These are phyloP conservation scores for Spergularia marina DNA, from an alignment of 148 eudicot genomes.

Conservation along the genomic window DNA sequence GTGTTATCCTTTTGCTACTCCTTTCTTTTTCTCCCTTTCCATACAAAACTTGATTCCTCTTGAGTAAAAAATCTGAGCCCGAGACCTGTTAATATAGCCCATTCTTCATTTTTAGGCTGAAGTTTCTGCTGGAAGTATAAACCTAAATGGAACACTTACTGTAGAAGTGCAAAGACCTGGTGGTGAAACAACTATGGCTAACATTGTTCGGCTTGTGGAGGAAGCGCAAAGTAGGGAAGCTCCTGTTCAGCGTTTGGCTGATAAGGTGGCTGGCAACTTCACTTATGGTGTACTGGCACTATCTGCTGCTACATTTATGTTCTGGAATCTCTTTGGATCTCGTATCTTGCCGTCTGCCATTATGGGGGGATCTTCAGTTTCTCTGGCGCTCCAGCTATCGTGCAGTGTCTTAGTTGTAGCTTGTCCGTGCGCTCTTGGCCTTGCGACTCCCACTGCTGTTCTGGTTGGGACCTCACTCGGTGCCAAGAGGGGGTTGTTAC, in stretches of 20 bases:
- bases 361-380: conserved; percentile 68
- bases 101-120: conserved; percentile 49
- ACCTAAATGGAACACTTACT: conserved; percentile 85
- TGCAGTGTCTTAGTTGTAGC: conserved; percentile 98
- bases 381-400: conserved; percentile 92
- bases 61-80: background rate
- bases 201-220: conserved; percentile 93
- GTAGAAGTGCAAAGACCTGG: conserved; percentile 90
- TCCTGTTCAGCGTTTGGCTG: conserved; percentile 96
- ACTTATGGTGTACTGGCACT: conserved; percentile 96
- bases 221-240: conserved; percentile 97
- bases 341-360: conserved; percentile 62
- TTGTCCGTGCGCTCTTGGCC: conserved; percentile 98
- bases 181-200: conserved; percentile 90
- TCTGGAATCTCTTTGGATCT: conserved; percentile 84
- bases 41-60: background rate
- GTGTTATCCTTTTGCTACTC: background rate
- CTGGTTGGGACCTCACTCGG: conserved; percentile 99
- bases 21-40: background rate
- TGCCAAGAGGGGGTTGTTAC: conserved; percentile 85
- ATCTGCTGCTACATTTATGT: conserved; percentile 92
- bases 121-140: conserved; percentile 95
- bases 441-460: conserved; percentile 99
- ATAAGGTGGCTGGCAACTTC: conserved; percentile 94
- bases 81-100: conserved; percentile 1